These are phyloP conservation scores for Agrocybe pediades DNA, from an alignment of 768 basidiomycete species.

Conservation along the genomic window DNA sequence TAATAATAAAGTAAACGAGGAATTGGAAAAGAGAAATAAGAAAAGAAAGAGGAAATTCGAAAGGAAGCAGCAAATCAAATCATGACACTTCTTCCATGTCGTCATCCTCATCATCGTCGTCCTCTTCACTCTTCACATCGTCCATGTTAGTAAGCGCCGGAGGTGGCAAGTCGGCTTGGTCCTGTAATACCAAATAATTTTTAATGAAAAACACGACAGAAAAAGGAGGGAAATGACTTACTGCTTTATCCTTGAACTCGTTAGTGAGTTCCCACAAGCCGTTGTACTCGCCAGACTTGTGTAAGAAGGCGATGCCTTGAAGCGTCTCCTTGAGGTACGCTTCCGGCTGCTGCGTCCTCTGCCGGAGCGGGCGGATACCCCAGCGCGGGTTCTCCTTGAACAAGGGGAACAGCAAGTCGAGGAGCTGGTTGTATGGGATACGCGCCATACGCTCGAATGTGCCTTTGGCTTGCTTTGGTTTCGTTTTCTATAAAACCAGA, in stretches of 20 bases:
- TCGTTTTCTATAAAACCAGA: slow-evolving; percentile 51
- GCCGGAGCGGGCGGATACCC: slow-evolving; percentile 75
- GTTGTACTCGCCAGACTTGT: slow-evolving; percentile 79
- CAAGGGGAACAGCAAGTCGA: slow-evolving; percentile 77
- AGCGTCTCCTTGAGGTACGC: slow-evolving; percentile 85
- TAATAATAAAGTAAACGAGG: not conserved
- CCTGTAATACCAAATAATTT: slow-evolving; percentile 22
- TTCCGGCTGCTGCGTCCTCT: slow-evolving; percentile 85
- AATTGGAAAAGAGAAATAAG: too few relatives aligned
- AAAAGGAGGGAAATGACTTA: slow-evolving; percentile 29
- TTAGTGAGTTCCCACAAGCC: slow-evolving; percentile 82
- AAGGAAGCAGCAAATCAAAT: slow-evolving; percentile 16
- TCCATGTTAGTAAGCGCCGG: slow-evolving; percentile 27
- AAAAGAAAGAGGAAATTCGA: too few relatives aligned
- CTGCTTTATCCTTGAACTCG: slow-evolving; percentile 67
- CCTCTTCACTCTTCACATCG: slow-evolving; percentile 21
- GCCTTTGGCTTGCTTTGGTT: slow-evolving; percentile 67
- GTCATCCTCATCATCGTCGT: slow-evolving; percentile 23
- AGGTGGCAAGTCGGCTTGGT: slow-evolving; percentile 49
- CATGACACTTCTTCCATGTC: slow-evolving; percentile 33
- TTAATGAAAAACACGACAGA: not conserved
- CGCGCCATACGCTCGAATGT: slow-evolving; percentile 89
- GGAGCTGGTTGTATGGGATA: slow-evolving; percentile 84
- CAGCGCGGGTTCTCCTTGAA: slow-evolving; percentile 84
- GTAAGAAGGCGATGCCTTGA: slow-evolving; percentile 71